Percentiles rank a stretch among this genome's conserved stretches.
phyloP scores from a whole-genome alignment of 2,329 filamentous ascomycete species.

The Lachnellula arida region DNA sequence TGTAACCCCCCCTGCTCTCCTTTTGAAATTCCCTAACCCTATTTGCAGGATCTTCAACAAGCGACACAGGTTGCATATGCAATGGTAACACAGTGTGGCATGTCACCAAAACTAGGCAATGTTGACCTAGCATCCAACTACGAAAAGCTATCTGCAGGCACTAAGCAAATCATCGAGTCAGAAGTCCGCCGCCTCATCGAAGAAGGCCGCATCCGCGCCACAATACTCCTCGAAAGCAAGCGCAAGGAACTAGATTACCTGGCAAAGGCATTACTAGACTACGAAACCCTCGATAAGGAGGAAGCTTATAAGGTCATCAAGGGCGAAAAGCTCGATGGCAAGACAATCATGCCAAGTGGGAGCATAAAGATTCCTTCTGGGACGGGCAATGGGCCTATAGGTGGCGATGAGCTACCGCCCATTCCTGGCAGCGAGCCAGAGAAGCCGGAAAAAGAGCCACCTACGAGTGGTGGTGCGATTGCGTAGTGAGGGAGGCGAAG shows the following conservation, averaged over 20 bases:
- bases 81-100: conserved; percentile 86
- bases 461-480: conserved; percentile 25
- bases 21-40: conserved; percentile 10
- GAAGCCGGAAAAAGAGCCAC: conserved; percentile 20
- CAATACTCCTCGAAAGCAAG: conserved; percentile 64
- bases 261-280: conserved; percentile 85
- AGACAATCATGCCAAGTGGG: conserved; percentile 54
- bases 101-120: conserved; percentile 83
- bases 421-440: conserved; percentile 22
- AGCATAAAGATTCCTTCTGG: conserved; percentile 62
- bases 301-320: conserved; percentile 89
- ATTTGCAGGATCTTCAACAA: conserved; percentile 67
- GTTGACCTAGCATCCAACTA: conserved; percentile 84
- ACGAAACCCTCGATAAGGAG: conserved; percentile 83
- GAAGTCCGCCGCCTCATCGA: conserved; percentile 84
- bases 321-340: conserved; percentile 74
- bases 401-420: conserved; percentile 15
- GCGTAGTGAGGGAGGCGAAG: conserved; percentile 11
- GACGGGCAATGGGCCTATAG: neutral
- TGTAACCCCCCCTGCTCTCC: conserved; percentile 40
- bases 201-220: conserved; percentile 72
- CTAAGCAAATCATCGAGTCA: conserved; percentile 77
- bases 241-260: conserved; percentile 82
- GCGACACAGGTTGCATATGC: conserved; percentile 80
- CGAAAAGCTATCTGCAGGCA: conserved; percentile 75